Percentiles rank a stretch among this genome's conserved stretches.
These are phyloP conservation scores for Euphorbia pulcherrima DNA, from an alignment of 345 rosid species.

Conservation along the genomic window DNA sequence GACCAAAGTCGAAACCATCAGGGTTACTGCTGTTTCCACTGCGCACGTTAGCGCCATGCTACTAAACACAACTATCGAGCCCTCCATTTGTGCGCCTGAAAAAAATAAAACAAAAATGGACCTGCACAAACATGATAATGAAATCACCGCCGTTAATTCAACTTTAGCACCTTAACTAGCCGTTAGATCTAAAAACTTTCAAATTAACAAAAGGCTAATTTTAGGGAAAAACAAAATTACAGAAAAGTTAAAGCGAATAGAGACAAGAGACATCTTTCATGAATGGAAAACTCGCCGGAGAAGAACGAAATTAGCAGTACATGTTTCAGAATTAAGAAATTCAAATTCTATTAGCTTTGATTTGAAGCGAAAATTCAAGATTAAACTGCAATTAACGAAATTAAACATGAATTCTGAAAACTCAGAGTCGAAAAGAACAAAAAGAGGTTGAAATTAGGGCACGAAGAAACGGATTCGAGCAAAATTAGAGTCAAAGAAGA, in stretches of 20 bases:
- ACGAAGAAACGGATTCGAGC: too few species aligned
- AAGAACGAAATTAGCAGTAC: neutral
- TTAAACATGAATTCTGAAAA: too few species aligned
- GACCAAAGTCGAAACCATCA: conserved; percentile 41
- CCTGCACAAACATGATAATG: conserved; percentile 12
- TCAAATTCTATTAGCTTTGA: too few species aligned
- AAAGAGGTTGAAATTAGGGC: neutral
- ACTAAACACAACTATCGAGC: conserved; percentile 31
- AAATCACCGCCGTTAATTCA: conserved; percentile 28
- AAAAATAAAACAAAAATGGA: too few species aligned
- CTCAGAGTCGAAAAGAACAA: neutral
- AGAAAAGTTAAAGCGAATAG: neutral
- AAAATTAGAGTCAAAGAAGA: neutral
- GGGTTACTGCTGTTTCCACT: conserved; percentile 34
- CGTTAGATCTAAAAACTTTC: conserved; percentile 28
- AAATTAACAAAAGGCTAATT: too few species aligned
- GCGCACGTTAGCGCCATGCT: conserved; percentile 49
- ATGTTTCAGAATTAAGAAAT: too few species aligned
- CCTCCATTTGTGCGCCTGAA: conserved; percentile 32
- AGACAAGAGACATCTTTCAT: conserved; percentile 24
- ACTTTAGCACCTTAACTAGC: conserved; percentile 6
- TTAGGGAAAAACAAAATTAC: neutral
- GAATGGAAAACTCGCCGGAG: conserved; percentile 18
- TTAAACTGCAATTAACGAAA: neutral
- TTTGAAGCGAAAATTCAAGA: neutral